Percentiles rank a stretch among this genome's conserved stretches.
Conservation (phyloP, 768 basidiomycete species). For the Macrolepiota albuminosa region DNA sequence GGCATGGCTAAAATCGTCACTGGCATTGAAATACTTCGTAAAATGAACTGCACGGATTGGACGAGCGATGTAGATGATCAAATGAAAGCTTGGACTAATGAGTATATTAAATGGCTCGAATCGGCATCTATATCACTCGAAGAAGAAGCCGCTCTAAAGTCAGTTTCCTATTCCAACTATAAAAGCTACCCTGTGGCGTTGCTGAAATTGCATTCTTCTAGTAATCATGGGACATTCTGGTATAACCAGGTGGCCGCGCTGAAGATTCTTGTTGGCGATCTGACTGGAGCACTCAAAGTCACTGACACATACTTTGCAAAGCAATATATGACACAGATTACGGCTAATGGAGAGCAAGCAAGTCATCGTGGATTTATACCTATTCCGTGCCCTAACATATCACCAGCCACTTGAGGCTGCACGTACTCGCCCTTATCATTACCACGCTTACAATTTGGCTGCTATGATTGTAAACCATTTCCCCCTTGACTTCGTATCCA, state of each 20-base stretch:
- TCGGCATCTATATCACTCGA: conserved; percentile 41
- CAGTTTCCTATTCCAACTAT: conserved; percentile 11
- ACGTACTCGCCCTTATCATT: conserved; percentile 63
- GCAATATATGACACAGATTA: conserved; percentile 50
- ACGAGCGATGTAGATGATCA: conserved; percentile 43
- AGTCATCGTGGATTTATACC: not conserved
- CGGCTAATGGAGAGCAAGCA: conserved; percentile 54
- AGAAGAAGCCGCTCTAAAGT: conserved; percentile 48
- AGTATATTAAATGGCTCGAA: conserved; percentile 55
- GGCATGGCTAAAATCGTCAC: conserved; percentile 31
- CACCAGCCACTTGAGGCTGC: conserved; percentile 54
- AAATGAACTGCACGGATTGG: conserved; percentile 47
- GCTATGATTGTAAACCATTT: conserved; percentile 53
- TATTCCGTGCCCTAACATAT: not conserved
- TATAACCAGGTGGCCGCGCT: conserved; percentile 55
- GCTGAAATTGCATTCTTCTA: conserved; percentile 17
- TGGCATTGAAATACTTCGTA: conserved; percentile 9
- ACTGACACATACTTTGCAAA: conserved; percentile 46
- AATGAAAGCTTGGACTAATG: conserved; percentile 45
- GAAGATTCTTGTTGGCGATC: conserved; percentile 50
- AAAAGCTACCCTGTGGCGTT: not conserved
- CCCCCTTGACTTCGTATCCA: not conserved
- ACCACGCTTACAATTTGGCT: conserved; percentile 62
- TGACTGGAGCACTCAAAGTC: conserved; percentile 39
- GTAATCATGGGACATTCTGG: conserved; percentile 67